Base-by-base conservation (phyloP, 1,284 basidiomycete species). In the Puccinia sorghi region DNA sequence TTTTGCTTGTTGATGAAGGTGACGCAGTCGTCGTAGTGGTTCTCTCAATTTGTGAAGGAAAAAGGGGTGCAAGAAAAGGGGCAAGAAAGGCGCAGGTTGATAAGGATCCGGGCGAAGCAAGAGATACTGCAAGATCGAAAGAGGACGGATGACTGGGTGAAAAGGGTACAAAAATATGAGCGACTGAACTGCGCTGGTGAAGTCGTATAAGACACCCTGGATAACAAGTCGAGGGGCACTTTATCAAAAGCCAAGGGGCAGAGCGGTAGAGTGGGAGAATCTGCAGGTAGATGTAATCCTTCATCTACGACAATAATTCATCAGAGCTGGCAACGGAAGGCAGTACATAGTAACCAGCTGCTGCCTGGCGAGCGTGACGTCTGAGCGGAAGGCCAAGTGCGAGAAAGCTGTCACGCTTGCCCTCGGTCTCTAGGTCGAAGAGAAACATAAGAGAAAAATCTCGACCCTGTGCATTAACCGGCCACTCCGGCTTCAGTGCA, bases 51-150 rank as follows among this genome's bases (percentile, higher is more conserved):
- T n/a, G n/a, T n/a, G n/a, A 43, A 22, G 27, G 66, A 69, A n/a
- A 69, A 5, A 52, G 52, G 66, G 66, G 25, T 69, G 25, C 66
- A 69, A 48, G 43, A 69, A 69, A 64, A n/a, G 61, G 54, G 20
- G 61, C 37, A 15, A 17, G 32, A 39, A 20, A 37, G 27, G 27
- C n/a, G n/a, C n/a, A 41, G n/a, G 59, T 22, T 50, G 8, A 15
- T 20, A 4, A 20, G 5, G 13, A 25, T 27, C 22, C 25, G 17
- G 59, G 6, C 12, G 22, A 63, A 32, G 4, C 17, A 15, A 48
- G 6, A 25, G 32, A 22, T 6, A n/a, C 66, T 22, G 22, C 25
- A 69, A 46, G 25, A 69, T 52, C 25, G 46, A 69, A 69, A 69
- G 46, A 20, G 43, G 1, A 52, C 39, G 43, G 20, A 20, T 46